These are phyloP conservation scores for Dryas alaskensis DNA, from an alignment of 306 rosid genomes.

Conservation along the genomic window DNA sequence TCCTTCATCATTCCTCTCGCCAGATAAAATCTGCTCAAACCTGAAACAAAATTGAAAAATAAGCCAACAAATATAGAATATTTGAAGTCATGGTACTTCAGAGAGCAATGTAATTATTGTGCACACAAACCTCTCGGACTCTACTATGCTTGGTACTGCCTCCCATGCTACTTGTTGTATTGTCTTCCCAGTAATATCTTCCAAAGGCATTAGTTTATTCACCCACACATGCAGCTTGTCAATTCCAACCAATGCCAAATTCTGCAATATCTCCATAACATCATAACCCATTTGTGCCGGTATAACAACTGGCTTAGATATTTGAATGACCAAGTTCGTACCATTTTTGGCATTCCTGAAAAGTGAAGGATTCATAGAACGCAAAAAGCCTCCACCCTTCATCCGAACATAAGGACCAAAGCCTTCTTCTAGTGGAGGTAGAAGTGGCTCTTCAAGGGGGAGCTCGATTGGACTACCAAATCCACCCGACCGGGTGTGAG, in stretches of 20 bases:
- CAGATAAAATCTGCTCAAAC: slow-evolving; percentile 26
- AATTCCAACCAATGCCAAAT: slow-evolving; percentile 51
- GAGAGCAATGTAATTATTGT: slow-evolving; percentile 10
- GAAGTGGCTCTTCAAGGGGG: slow-evolving; percentile 40
- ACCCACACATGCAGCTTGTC: slow-evolving; percentile 38
- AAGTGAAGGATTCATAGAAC: slow-evolving; percentile 63
- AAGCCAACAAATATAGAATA: slow-evolving; percentile 9
- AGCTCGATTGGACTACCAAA: slow-evolving; percentile 89
- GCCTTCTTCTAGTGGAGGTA: slow-evolving; percentile 66
- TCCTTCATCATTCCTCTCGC: slow-evolving; percentile 31
- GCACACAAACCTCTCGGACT: slow-evolving; percentile 48
- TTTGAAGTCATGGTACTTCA: background rate
- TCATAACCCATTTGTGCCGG: slow-evolving; percentile 64
- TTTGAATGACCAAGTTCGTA: slow-evolving; percentile 58
- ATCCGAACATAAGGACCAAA: slow-evolving; percentile 57
- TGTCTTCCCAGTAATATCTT: slow-evolving; percentile 68
- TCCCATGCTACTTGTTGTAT: slow-evolving; percentile 37
- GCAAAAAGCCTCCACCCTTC: slow-evolving; percentile 58
- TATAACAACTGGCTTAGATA: slow-evolving; percentile 59
- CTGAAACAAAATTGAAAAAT: slow-evolving; percentile 41
- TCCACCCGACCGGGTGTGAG: slow-evolving; percentile 50
- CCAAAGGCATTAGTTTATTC: slow-evolving; percentile 51
- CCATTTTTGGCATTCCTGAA: slow-evolving; percentile 52
- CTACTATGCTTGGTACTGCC: slow-evolving; percentile 18
- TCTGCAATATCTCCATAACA: slow-evolving; percentile 57